These are phyloP conservation scores for Penicillium salamii DNA, from an alignment of 495 filamentous ascomycete species.

Conservation along the genomic window DNA sequence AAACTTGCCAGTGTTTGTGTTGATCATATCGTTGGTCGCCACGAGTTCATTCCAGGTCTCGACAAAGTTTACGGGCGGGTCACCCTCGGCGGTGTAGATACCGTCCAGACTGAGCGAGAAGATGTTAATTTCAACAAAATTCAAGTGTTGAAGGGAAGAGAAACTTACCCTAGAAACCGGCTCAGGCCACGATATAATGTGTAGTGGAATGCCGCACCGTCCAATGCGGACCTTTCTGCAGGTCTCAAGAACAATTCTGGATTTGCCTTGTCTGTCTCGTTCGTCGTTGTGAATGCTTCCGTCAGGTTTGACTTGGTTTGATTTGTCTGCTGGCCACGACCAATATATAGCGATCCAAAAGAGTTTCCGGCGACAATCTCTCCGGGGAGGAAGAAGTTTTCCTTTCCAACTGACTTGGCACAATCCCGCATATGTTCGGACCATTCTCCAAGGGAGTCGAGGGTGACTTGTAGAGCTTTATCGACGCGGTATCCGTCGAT, in stretches of 20 bases:
- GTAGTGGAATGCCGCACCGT: constrained; percentile 47
- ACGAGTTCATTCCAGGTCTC: constrained; percentile 40
- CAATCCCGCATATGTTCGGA: constrained; percentile 40
- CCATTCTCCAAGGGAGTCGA: constrained; percentile 45
- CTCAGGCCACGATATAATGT: constrained; percentile 43
- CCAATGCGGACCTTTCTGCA: constrained; percentile 32
- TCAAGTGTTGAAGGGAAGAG: neutral
- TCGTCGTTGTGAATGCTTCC: constrained; percentile 23
- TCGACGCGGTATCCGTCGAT: constrained; percentile 51
- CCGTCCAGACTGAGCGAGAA: constrained; percentile 33
- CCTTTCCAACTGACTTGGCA: constrained; percentile 37
- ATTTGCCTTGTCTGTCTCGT: constrained; percentile 13
- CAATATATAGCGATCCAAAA: constrained; percentile 34
- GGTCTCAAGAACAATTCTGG: constrained; percentile 27
- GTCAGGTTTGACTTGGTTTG: constrained; percentile 21
- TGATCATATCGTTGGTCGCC: constrained; percentile 43
- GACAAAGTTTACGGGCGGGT: constrained; percentile 40
- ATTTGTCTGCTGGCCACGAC: constrained; percentile 33
- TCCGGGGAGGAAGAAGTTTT: constrained; percentile 48
- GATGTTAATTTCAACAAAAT: neutral
- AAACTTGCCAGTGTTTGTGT: constrained; percentile 47
- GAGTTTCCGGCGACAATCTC: constrained; percentile 42
- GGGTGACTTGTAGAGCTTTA: constrained; percentile 46
- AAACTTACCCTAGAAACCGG: constrained; percentile 39
- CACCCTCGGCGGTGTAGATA: constrained; percentile 32